phyloP scores from a whole-genome alignment of 1,284 basidiomycete genomes.

The Apiotrichum laibachii region DNA sequence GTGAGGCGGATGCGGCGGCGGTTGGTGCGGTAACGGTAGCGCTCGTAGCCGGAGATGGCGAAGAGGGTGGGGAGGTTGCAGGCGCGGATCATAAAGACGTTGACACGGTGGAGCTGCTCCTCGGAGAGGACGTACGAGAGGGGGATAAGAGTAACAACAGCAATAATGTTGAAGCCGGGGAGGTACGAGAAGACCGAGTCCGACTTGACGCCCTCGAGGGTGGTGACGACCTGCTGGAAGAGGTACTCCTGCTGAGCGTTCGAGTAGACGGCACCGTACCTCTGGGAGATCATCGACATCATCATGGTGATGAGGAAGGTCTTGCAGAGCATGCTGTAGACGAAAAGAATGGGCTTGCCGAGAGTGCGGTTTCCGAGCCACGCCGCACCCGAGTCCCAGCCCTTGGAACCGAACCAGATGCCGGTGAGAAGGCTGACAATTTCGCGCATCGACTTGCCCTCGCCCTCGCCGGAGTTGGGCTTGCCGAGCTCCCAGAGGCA shows the following conservation, averaged over 20 bases:
- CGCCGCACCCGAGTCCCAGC: no score
- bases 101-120: conserved; percentile 68
- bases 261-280: conserved; percentile 74
- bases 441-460: background rate
- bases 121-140: conserved; percentile 69
- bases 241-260: conserved; percentile 82
- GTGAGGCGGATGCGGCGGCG: conserved; percentile 28
- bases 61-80: conserved; percentile 80
- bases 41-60: conserved; percentile 74
- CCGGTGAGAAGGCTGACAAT: conserved; percentile 62
- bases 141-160: conserved; percentile 72
- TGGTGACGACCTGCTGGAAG: conserved; percentile 80
- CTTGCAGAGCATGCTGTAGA: conserved; percentile 62
- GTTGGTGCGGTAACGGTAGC: conserved; percentile 49
- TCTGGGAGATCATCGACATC: conserved; percentile 81
- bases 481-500: conserved; percentile 71
- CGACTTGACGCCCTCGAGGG: conserved; percentile 84
- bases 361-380: conserved; percentile 64
- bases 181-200: conserved; percentile 89
- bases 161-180: conserved; percentile 61
- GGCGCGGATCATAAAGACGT: conserved; percentile 76
- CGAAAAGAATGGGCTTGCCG: conserved; percentile 78
- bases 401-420: conserved; percentile 49
- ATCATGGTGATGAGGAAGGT: conserved; percentile 61
- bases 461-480: conserved; percentile 46